Conservation (phyloP, 140 eudicot species). For the Cichorium intybus region DNA sequence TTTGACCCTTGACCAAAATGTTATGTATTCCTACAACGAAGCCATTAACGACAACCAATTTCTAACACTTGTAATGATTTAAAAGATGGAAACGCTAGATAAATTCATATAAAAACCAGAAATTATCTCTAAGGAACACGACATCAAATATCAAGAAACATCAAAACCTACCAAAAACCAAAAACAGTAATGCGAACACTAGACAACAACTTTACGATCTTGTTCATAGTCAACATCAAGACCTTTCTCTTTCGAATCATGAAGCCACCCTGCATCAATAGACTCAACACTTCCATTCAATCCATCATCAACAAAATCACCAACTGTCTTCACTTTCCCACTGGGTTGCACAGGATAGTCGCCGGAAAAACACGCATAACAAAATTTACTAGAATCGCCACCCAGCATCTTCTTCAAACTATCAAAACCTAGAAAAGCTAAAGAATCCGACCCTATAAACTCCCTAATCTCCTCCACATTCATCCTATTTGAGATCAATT, state of each 20-base stretch:
- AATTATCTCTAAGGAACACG: neutral
- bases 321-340: constrained; percentile 75
- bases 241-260: constrained; percentile 34
- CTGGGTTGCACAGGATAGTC: constrained; percentile 77
- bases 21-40: too few relatives aligned
- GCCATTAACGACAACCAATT: too few relatives aligned
- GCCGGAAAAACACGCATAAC: constrained; percentile 95
- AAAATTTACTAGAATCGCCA: constrained; percentile 47
- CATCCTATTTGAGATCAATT: constrained; percentile 87
- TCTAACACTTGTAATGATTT: too few relatives aligned
- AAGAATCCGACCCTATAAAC: constrained; percentile 80
- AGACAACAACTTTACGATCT: constrained; percentile 38
- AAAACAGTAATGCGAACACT: too few relatives aligned
- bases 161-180: constrained; percentile 1
- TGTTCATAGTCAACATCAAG: constrained; percentile 25
- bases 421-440: constrained; percentile 67
- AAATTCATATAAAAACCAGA: constrained; percentile 8
- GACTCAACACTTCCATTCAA: constrained; percentile 64
- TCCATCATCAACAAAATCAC: constrained; percentile 87
- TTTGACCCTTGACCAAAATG: too few relatives aligned
- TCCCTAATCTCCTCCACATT: constrained; percentile 78
- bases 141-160: neutral
- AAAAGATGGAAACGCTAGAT: too few relatives aligned
- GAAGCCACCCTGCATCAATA: constrained; percentile 78
- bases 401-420: constrained; percentile 72